Conservation (phyloP, 306 rosid species). For the Bauhinia variegata region DNA sequence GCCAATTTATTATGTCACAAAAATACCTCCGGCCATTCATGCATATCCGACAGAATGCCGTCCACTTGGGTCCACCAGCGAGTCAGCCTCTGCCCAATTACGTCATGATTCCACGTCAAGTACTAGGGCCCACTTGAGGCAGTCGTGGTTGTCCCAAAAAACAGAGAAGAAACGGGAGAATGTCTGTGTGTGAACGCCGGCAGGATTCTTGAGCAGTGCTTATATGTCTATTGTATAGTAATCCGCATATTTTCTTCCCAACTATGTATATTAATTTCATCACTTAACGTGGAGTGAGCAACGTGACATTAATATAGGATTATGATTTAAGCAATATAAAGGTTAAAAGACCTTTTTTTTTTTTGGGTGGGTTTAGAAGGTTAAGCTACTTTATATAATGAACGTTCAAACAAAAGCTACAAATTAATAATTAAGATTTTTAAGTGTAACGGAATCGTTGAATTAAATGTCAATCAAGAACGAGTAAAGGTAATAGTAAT, state of each 20-base stretch:
- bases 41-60: constrained; percentile 48
- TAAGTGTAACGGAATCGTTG: constrained; percentile 9
- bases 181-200: constrained; percentile 42
- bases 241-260: neutral
- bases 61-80: constrained; percentile 28
- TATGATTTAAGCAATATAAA: too few species aligned
- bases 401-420: constrained; percentile 10
- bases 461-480: constrained; percentile 29
- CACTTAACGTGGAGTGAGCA: neutral
- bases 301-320: too few species aligned
- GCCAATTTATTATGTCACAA: neutral
- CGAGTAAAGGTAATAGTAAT: neutral
- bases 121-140: constrained; percentile 11
- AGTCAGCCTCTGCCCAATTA: constrained; percentile 24
- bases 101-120: constrained; percentile 26
- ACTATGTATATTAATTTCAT: neutral
- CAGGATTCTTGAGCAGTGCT: constrained; percentile 28
- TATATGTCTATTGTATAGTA: neutral
- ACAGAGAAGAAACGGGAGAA: too few species aligned
- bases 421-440: constrained; percentile 26
- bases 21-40: constrained; percentile 4
- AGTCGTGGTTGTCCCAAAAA: too few species aligned
- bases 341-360: too few species aligned
- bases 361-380: neutral
- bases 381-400: neutral